phyloP scores from a whole-genome alignment of 2,329 filamentous ascomycete species.

The Colletotrichum sp. region DNA sequence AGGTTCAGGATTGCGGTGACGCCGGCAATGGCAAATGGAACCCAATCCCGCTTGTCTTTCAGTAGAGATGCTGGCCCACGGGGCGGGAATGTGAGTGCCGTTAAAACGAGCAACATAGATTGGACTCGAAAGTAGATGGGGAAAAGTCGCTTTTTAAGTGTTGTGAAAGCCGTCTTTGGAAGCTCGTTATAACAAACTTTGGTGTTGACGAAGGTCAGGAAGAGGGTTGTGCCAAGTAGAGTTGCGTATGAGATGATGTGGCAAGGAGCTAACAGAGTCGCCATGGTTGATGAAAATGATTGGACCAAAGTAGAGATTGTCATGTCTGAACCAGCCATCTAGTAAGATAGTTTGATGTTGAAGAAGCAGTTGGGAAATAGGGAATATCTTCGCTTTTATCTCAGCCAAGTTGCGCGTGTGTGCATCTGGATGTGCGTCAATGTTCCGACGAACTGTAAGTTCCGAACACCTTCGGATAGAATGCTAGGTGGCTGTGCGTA shows the following conservation, averaged over 20 bases:
- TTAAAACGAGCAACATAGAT: constrained; percentile 36
- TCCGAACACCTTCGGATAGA: neutral
- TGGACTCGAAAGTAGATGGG: constrained; percentile 45
- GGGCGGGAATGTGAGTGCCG: constrained; percentile 37
- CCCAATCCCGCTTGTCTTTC: constrained; percentile 32
- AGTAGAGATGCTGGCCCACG: constrained; percentile 33
- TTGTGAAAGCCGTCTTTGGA: constrained; percentile 38
- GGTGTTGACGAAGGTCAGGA: constrained; percentile 42
- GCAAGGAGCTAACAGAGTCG: constrained; percentile 32
- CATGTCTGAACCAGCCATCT: neutral
- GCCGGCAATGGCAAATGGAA: constrained; percentile 37
- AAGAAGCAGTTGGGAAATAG: neutral
- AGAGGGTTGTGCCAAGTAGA: constrained; percentile 44
- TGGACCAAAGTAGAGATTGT: neutral
- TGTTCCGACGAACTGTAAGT: neutral
- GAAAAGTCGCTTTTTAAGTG: constrained; percentile 45
- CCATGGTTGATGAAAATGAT: neutral
- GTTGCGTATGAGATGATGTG: constrained; percentile 45
- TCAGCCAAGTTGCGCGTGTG: neutral
- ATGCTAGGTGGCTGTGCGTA: neutral
- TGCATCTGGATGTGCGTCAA: neutral
- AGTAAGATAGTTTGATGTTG: neutral
- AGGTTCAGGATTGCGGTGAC: constrained; percentile 37
- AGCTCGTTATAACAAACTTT: constrained; percentile 39
- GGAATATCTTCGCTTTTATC: neutral